These are phyloP conservation scores for Noccaea bulbosa DNA, from an alignment of 345 rosid species.

Conservation along the genomic window DNA sequence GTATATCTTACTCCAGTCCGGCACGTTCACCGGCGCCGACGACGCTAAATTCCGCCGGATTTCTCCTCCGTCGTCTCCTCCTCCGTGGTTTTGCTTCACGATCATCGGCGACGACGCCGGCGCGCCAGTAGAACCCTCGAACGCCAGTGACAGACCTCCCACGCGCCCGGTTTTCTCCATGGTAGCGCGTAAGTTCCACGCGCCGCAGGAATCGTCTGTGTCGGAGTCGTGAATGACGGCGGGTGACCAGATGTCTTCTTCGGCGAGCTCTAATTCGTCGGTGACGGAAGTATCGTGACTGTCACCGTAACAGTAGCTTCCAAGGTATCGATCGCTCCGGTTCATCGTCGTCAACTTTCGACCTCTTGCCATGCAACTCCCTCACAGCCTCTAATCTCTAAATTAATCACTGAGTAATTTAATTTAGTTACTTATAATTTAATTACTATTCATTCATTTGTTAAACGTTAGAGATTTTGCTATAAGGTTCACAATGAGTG, in stretches of 20 bases:
- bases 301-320: conserved; percentile 40
- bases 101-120: conserved; percentile 56
- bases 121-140: conserved; percentile 47
- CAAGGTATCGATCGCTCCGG: conserved; percentile 40
- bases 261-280: conserved; percentile 58
- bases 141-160: conserved; percentile 75
- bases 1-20: conserved; percentile 91
- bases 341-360: conserved; percentile 37
- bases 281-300: conserved; percentile 27
- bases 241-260: conserved; percentile 80
- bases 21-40: conserved; percentile 90
- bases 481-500: conserved; percentile 31
- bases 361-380: conserved; percentile 41
- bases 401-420: background rate
- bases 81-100: conserved; percentile 65
- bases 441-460: background rate
- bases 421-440: background rate
- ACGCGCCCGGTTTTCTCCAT: conserved; percentile 38
- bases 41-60: conserved; percentile 32
- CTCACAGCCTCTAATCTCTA: background rate
- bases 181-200: conserved; percentile 51
- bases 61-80: conserved; percentile 41
- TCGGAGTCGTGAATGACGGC: conserved; percentile 44
- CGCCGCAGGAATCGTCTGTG: conserved; percentile 20
- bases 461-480: conserved; percentile 34